A percentile compares a stretch with the other conserved stretches of the same genome.
phyloP scores from a whole-genome alignment of 2,329 filamentous ascomycete species.

The Aureobasidium uvarum region DNA sequence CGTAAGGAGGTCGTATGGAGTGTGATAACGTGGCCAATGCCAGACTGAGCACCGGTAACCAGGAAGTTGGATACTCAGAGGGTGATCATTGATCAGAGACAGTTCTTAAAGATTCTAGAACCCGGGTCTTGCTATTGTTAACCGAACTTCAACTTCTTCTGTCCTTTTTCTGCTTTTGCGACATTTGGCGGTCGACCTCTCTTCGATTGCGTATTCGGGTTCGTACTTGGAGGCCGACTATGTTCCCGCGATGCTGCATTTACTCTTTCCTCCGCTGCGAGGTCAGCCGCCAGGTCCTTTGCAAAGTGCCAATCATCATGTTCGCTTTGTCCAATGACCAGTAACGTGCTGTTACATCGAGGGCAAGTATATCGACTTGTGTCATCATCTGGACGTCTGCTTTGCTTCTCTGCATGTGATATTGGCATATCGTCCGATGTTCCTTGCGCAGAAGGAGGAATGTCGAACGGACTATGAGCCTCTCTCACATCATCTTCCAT shows the following conservation, averaged over 20 bases:
- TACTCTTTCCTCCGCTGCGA: conserved; percentile 63
- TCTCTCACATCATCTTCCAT: conserved; percentile 3
- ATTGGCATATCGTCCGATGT: background rate
- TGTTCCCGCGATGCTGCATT: conserved; percentile 31
- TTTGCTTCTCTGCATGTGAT: conserved; percentile 13
- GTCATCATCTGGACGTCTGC: conserved; percentile 4
- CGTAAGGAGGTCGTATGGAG: background rate
- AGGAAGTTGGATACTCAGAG: background rate
- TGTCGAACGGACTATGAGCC: conserved; percentile 8
- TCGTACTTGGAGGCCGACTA: conserved; percentile 25
- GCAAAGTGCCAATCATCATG: conserved; percentile 96
- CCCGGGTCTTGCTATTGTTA: conserved; percentile 24
- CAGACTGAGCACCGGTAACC: background rate
- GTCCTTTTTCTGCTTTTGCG: conserved; percentile 44
- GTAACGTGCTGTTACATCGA: conserved; percentile 56
- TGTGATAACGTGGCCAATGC: background rate
- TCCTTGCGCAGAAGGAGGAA: conserved; percentile 13
- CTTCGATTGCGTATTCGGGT: conserved; percentile 19
- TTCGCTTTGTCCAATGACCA: conserved; percentile 58
- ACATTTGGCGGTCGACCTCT: conserved; percentile 41
- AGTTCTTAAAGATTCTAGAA: background rate
- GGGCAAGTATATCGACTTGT: conserved; percentile 54
- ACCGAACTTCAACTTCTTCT: conserved; percentile 48
- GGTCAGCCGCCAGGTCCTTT: conserved; percentile 74
- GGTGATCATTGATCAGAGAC: background rate